Conservation (phyloP, 768 basidiomycete species). For the Holtermanniella nyarrowii region DNA sequence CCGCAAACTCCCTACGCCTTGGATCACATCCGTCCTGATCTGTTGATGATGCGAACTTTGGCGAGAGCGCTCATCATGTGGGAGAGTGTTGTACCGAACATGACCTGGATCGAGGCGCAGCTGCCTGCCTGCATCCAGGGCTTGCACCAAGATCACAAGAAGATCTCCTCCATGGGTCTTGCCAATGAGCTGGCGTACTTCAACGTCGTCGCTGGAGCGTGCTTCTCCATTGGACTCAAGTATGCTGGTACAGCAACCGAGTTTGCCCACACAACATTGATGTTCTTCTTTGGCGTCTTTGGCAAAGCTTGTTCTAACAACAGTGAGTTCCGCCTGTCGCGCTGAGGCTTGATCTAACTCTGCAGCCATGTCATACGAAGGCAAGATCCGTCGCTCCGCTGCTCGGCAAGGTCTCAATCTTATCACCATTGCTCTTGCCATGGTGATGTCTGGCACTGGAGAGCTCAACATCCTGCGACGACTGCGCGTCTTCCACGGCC, state of each 20-base stretch:
- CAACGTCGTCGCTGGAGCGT: constrained; percentile 80
- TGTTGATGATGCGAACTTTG: constrained; percentile 71
- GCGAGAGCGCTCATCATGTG: constrained; percentile 75
- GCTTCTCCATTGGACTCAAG: constrained; percentile 83
- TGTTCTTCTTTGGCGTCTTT: constrained; percentile 70
- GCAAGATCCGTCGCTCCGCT: constrained; percentile 75
- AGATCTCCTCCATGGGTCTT: constrained; percentile 48
- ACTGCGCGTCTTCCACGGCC: constrained; percentile 79
- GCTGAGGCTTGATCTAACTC: neutral
- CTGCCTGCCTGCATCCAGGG: constrained; percentile 58
- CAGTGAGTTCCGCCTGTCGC: neutral
- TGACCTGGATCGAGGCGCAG: constrained; percentile 58
- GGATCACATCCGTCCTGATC: constrained; percentile 77
- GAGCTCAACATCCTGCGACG: constrained; percentile 81
- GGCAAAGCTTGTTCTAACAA: constrained; percentile 10
- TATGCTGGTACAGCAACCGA: constrained; percentile 88
- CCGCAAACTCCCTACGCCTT: constrained; percentile 70
- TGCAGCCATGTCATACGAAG: constrained; percentile 68
- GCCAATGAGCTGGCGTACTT: constrained; percentile 80
- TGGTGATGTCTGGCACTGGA: constrained; percentile 96
- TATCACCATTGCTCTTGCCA: constrained; percentile 72
- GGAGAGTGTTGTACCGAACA: constrained; percentile 60
- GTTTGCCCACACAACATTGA: constrained; percentile 73
- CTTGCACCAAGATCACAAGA: constrained; percentile 12
- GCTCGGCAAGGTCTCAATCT: constrained; percentile 79